A percentile compares a stretch with the other conserved stretches of the same genome.
Evolutionary conservation across 768 basidiomycete genomes (phyloP).

Genomic region (Dioszegia aurantiaca): DNA sequence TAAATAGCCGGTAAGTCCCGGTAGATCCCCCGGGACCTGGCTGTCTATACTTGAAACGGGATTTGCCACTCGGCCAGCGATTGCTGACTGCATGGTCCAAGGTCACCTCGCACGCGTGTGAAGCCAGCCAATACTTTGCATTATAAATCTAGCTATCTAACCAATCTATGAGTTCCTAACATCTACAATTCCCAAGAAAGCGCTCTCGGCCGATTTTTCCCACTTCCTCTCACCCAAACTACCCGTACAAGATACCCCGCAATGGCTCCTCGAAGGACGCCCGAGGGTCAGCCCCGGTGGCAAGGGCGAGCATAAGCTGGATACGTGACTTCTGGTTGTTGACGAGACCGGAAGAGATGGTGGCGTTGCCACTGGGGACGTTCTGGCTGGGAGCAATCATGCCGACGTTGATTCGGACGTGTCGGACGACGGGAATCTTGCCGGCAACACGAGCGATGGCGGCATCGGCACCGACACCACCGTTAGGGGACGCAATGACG

Average conservation of each 20-base stretch:
- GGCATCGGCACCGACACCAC: constrained; percentile 14
- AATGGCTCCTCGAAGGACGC: constrained; percentile 7
- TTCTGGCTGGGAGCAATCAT: constrained; percentile 16
- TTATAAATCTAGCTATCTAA: no score
- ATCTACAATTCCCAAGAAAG: no score
- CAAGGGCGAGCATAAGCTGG: constrained; percentile 13
- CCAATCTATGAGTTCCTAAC: no score
- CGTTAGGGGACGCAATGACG: constrained; percentile 18
- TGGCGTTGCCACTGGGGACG: constrained; percentile 4
- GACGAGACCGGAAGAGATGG: constrained; percentile 18
- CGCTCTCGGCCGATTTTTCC: no score
- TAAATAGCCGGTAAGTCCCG: no score
- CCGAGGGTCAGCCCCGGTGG: constrained; percentile 6
- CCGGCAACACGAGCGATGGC: constrained; percentile 15
- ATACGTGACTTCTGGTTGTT: constrained; percentile 20
- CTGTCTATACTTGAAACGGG: no score
- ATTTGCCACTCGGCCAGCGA: no score
- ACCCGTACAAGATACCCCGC: constrained; percentile 4
- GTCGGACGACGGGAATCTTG: constrained; percentile 17
- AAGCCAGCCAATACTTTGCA: no score
- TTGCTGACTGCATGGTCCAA: no score
- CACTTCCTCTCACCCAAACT: no score
- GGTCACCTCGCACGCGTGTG: no score
- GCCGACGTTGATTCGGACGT: constrained; percentile 26
- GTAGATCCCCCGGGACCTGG: no score